Base-by-base conservation (phyloP, 2,329 filamentous ascomycete genomes). In the Botryotinia calthae region DNA sequence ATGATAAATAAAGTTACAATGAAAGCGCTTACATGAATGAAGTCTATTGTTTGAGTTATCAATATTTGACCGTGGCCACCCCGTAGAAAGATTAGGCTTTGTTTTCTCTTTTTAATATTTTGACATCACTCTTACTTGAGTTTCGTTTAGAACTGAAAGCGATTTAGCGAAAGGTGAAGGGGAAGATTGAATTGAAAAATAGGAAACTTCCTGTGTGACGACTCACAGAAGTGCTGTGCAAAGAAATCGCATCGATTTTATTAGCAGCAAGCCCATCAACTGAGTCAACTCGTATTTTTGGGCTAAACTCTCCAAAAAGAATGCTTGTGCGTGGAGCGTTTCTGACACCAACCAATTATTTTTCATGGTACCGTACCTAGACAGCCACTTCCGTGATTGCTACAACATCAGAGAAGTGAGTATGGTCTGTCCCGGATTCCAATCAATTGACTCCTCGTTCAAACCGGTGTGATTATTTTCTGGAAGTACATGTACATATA, bases 1-100 rank as follows among this genome's bases (percentile, higher is more conserved):
- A 54, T 44, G 54, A n/a, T 16, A 31, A 25, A 28, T 28, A 56
- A 56, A 56, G 14, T 56, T 56, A 14, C 28, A 56, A 28, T 56
- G 51, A 56, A 28, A 56, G 51, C 51, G 51, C 51, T 56, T 56
- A 56, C 51, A 56, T 31, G n/a, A 56, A 28, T 51, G 56, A 31
- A 46, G 44, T 34, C 34, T 46, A 58, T 64, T 34, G 68, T 71
- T 64, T 64, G 68, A 71, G n/a, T 42, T 28, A n/a, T 40, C 58
- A 64, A 54, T 64, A 64, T 63, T 70, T 51, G 44, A 63, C 20
- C 20, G n/a, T 62, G 44, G 58, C 37, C 42, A 63, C 51, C 61
- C 14, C 63, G 14, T 51, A 25, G 62, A 31, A 14, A 8, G 6
- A 37, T 37, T 14, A 25, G 40, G 12, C 34, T 61, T 22, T 7